Percentiles rank a stretch among this genome's conserved stretches.
phyloP scores from a whole-genome alignment of 129 eudicot genomes.

The Artemisia annua region DNA sequence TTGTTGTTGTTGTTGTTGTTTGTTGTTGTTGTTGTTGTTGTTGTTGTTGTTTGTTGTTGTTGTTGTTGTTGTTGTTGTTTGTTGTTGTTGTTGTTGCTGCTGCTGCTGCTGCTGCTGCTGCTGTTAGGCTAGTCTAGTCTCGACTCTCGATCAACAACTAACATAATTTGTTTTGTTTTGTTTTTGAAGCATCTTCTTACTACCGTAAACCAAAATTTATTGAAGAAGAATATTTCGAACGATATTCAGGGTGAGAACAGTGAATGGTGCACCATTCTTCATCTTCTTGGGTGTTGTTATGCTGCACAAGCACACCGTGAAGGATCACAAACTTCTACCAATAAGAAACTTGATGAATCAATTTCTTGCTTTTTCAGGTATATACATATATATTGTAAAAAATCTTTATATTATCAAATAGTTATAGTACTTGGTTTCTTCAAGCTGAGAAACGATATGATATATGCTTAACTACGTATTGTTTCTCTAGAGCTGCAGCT shows the following conservation, averaged over 20 bases:
- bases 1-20: too few species aligned
- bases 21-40: too few species aligned
- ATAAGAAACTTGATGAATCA: constrained; percentile 73
- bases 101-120: too few species aligned
- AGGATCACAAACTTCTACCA: constrained; percentile 40
- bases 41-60: too few species aligned
- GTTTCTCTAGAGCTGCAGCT: constrained; percentile 78
- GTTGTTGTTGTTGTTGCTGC: too few species aligned
- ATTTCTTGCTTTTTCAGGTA: constrained; percentile 91
- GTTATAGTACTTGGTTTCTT: not conserved
- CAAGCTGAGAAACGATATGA: constrained; percentile 15
- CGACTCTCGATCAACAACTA: not conserved
- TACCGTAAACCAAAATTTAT: constrained; percentile 67
- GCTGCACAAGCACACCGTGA: constrained; percentile 77
- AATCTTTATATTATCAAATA: too few species aligned
- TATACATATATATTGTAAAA: not conserved
- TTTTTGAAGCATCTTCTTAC: constrained; percentile 68
- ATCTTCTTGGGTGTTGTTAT: constrained; percentile 92
- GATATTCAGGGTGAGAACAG: constrained; percentile 67
- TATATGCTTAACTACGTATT: not conserved
- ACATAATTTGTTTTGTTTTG: constrained; percentile 10
- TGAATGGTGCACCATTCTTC: constrained; percentile 62
- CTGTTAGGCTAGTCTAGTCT: too few species aligned
- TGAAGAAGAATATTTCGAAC: constrained; percentile 64
- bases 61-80: too few species aligned